Conservation (phyloP, 2,329 filamentous ascomycete genomes). For the Gnomoniopsis smithogilvyi region DNA sequence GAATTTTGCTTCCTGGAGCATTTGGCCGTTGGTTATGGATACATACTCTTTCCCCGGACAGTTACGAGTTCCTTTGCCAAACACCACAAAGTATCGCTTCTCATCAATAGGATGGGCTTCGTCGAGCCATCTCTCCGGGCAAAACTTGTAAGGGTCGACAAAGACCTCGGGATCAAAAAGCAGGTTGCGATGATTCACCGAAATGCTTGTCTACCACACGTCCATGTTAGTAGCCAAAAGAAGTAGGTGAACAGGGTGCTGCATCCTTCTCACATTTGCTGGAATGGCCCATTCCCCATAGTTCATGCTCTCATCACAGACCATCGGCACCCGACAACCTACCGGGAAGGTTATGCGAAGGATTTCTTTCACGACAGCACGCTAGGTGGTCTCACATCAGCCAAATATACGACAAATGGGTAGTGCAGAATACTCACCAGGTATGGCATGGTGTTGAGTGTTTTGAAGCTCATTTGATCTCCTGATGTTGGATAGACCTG, state of each 20-base stretch:
- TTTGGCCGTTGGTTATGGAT: background rate
- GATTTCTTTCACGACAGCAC: background rate
- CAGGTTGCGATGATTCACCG: background rate
- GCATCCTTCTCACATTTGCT: background rate
- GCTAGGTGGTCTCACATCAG: background rate
- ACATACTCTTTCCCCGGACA: background rate
- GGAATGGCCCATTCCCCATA: background rate
- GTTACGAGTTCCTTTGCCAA: background rate
- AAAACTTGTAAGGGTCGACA: background rate
- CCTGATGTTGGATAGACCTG: background rate
- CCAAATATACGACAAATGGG: background rate
- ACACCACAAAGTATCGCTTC: background rate
- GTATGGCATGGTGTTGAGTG: background rate
- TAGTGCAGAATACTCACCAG: background rate
- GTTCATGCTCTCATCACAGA: background rate
- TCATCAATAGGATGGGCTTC: background rate
- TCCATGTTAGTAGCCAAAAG: background rate
- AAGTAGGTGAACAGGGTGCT: background rate
- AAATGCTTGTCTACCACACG: background rate
- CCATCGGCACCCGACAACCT: background rate
- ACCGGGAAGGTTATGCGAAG: background rate
- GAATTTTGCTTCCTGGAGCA: too few species aligned
- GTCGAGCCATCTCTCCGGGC: background rate
- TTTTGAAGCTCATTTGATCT: background rate
- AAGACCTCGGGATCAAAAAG: background rate